A percentile compares a stretch with the other conserved stretches of the same genome.
These are phyloP conservation scores for Arthroderma sp. DNA, from an alignment of 2,329 filamentous ascomycete genomes.

Conservation along the genomic window DNA sequence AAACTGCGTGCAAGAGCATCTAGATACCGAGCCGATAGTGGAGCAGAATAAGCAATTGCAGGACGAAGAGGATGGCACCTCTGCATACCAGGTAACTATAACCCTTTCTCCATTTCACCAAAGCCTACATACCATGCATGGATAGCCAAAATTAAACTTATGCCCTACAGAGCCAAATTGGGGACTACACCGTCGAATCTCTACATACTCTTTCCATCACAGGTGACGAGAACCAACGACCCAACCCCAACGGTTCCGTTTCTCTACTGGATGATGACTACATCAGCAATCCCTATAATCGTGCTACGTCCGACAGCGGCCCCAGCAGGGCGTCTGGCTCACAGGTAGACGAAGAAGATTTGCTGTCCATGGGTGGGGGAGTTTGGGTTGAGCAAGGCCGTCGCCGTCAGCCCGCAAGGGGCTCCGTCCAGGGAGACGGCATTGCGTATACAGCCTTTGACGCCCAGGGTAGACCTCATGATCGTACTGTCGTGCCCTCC, in stretches of 20 bases:
- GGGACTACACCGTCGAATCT: not conserved
- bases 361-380: conserved; percentile 9
- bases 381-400: conserved; percentile 11
- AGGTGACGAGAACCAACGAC: not conserved
- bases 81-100: conserved; percentile 1
- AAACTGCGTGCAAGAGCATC: conserved; percentile 23
- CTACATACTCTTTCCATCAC: conserved; percentile 4
- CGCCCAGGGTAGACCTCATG: conserved; percentile 12
- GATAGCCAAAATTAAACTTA: not conserved
- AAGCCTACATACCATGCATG: not conserved
- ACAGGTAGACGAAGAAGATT: conserved; percentile 11
- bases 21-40: conserved; percentile 21
- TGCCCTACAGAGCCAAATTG: conserved; percentile 1
- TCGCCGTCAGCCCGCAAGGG: not conserved
- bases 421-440: not conserved
- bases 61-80: conserved; percentile 8
- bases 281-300: conserved; percentile 1
- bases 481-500: conserved; percentile 7
- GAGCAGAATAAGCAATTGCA: conserved; percentile 19
- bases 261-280: conserved; percentile 1
- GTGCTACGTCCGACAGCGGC: not conserved
- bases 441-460: conserved; percentile 14
- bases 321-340: not conserved
- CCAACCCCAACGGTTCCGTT: not conserved
- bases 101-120: not conserved